phyloP scores from a whole-genome alignment of 176 grass and related monocot genomes.

The Carex littledalei region DNA sequence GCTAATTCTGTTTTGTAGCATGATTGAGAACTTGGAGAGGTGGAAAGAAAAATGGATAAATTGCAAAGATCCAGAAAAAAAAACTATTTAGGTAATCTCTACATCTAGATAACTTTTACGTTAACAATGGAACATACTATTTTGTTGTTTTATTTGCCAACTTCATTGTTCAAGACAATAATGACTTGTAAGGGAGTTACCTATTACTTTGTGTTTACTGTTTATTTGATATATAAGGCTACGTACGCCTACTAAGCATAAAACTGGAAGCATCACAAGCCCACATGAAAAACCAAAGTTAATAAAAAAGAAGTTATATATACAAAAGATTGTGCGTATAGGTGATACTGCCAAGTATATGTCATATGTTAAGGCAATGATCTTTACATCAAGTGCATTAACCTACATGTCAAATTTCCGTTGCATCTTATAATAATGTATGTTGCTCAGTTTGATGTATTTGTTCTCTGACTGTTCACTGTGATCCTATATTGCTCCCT shows the following conservation, averaged over 20 bases:
- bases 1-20: conserved; percentile 34
- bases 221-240: conserved; percentile 28
- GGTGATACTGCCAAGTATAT: conserved; percentile 41
- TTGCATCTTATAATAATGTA: neutral
- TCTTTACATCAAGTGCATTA: neutral
- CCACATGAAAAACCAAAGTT: conserved; percentile 29
- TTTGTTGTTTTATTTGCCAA: neutral
- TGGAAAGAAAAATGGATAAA: conserved; percentile 68
- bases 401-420: neutral
- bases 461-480: neutral
- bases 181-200: neutral
- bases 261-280: too few relatives aligned
- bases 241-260: too few relatives aligned
- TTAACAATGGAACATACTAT: neutral
- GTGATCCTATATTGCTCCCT: neutral
- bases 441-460: neutral
- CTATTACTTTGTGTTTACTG: neutral
- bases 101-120: neutral
- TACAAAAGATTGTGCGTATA: conserved; percentile 5
- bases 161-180: neutral
- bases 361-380: conserved; percentile 48
- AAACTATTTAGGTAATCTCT: conserved; percentile 41
- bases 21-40: conserved; percentile 59
- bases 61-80: conserved; percentile 44
- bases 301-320: conserved; percentile 26